Base-by-base conservation (phyloP, 2,329 filamentous ascomycete genomes). In the Colletotrichum sp. region DNA sequence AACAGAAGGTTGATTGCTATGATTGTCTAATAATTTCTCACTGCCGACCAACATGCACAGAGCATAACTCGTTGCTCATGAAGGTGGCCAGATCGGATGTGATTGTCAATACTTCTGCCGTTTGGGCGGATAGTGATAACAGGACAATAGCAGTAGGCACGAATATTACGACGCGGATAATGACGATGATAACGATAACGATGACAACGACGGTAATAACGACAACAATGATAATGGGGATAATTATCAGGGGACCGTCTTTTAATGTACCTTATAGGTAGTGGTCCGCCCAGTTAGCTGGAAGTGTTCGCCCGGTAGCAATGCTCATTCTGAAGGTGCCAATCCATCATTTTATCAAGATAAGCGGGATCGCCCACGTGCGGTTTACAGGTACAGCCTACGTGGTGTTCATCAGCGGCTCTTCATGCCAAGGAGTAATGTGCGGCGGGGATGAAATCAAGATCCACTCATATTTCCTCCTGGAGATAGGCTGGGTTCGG, bases 281-380 rank as follows among this genome's bases (percentile, higher is more conserved):
- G 0, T 43, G 39, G 18, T 0, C 18, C 39, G 39, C 18, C 9
- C 39, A n/a, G 5, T 43, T n/a, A 10, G 16, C 16, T 43, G 36
- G 16, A 43, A 43, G 16, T 0, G 0, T 43, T 0, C 36, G 16
- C 36, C 36, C 8, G 36, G 36, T 43, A n/a, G 0, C 0, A 43
- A 43, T 0, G 18, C 18, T 43, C 5, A 43, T 43, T 48, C 0
- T 13, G 43, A 48, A 21, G 43, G 43, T 48, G 0, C 3, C 43
- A 0, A 21, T 48, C 10, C n/a, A 48, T 21, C 43, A 10, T 21
- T 48, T 3, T 12, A 21, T 48, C 43, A 21, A 48, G 43, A 48
- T 48, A 48, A 48, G 43, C 18, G 18, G 0, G 0, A 48, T 12
- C 43, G 0, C 2, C 43, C 1, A n/a, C 1, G 3, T 48, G 2